Evolutionary conservation across 805 yeast genomes (phyloP).

Genomic region (Henningerozyma blattae): DNA sequence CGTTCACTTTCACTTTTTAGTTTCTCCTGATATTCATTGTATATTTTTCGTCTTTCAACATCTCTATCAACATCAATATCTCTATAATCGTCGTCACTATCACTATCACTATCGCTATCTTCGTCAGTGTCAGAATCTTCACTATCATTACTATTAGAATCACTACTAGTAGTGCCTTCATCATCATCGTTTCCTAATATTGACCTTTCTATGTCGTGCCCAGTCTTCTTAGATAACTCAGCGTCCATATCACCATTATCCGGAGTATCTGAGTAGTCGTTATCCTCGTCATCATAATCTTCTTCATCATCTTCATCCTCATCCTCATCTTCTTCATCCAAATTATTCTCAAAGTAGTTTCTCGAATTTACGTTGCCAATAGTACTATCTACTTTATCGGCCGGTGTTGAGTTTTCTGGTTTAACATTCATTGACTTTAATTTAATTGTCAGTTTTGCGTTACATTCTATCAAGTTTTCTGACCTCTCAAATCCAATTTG

Average conservation of each 20-base stretch:
- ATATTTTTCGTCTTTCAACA: constrained; percentile 21
- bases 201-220: constrained; percentile 8
- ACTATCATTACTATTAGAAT: constrained; percentile 8
- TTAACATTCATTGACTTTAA: constrained; percentile 5
- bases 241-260: constrained; percentile 12
- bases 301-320: constrained; percentile 15
- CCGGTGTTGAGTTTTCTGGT: background rate
- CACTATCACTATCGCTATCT: constrained; percentile 10
- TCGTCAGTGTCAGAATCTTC: constrained; percentile 7
- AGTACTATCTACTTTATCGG: background rate
- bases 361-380: background rate
- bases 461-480: constrained; percentile 25
- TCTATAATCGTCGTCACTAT: constrained; percentile 16
- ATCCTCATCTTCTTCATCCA: constrained; percentile 5
- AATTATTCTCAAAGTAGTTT: constrained; percentile 1
- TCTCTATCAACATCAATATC: constrained; percentile 23
- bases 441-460: constrained; percentile 14
- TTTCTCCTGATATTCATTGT: constrained; percentile 28
- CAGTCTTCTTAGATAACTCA: background rate
- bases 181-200: constrained; percentile 10
- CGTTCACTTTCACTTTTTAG: constrained; percentile 30
- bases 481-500: constrained; percentile 25
- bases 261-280: constrained; percentile 16
- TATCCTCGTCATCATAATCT: constrained; percentile 15
- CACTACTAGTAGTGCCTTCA: constrained; percentile 9